Conservation (phyloP, 2,329 filamentous ascomycete species). For the Xylariaceae sp. region DNA sequence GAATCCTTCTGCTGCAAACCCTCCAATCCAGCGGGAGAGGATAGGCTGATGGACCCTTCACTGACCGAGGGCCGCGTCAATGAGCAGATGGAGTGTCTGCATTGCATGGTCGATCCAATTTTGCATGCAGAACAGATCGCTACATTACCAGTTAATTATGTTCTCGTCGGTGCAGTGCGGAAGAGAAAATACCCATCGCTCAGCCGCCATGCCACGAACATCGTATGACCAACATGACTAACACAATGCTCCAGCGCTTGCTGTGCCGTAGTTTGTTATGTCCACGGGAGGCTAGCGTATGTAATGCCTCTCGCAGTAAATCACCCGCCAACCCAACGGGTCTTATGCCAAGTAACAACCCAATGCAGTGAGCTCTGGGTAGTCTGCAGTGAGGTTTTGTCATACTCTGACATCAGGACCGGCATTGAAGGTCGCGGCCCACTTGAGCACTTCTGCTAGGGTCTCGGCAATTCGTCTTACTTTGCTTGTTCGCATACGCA, state of each 20-base stretch:
- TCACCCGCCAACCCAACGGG: constrained; percentile 19
- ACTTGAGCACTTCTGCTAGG: constrained; percentile 16
- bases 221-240: background rate
- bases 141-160: too few relatives aligned
- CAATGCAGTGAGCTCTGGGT: constrained; percentile 10
- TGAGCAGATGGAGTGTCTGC: constrained; percentile 11
- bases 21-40: background rate
- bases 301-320: too few relatives aligned
- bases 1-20: constrained; percentile 24
- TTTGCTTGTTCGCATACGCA: background rate
- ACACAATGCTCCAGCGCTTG: constrained; percentile 5
- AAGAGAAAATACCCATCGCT: constrained; percentile 3
- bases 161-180: too few relatives aligned
- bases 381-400: constrained; percentile 19
- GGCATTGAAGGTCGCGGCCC: constrained; percentile 18
- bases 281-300: constrained; percentile 6
- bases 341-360: constrained; percentile 19
- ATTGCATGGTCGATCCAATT: constrained; percentile 16
- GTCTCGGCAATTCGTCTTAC: constrained; percentile 21
- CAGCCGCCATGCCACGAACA: constrained; percentile 1
- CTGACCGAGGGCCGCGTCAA: constrained; percentile 12
- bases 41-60: constrained; percentile 16
- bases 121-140: background rate
- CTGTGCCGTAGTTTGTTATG: constrained; percentile 13
- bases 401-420: constrained; percentile 26